These are phyloP conservation scores for Agaricus bisporus DNA, from an alignment of 768 basidiomycete species.

Conservation along the genomic window DNA sequence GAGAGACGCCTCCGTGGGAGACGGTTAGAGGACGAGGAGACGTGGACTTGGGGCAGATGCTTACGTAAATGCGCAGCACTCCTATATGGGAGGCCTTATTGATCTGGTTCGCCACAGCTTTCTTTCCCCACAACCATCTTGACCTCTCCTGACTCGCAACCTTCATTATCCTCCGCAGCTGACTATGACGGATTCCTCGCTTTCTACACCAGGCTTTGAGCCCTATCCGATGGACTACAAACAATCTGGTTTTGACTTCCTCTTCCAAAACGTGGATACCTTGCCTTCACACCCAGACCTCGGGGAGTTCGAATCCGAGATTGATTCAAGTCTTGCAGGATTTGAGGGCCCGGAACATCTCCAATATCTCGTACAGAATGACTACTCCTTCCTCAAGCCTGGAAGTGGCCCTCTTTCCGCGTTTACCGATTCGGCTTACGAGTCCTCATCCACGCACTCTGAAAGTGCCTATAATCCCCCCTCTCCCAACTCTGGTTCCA, in stretches of 20 bases:
- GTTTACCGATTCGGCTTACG: constrained; percentile 71
- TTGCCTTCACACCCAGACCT: constrained; percentile 74
- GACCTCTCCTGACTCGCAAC: constrained; percentile 17
- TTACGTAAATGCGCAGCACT: constrained; percentile 28
- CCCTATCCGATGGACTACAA: constrained; percentile 30
- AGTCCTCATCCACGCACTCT: constrained; percentile 60
- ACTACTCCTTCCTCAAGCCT: constrained; percentile 58
- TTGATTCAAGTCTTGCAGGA: constrained; percentile 64
- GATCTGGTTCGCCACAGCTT: constrained; percentile 12
- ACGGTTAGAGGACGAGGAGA: constrained; percentile 10
- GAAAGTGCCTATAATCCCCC: constrained; percentile 67
- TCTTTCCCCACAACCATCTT: constrained; percentile 27
- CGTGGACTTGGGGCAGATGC: constrained; percentile 1
- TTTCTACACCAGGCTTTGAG: constrained; percentile 24
- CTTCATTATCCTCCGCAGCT: constrained; percentile 21
- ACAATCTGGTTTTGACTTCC: constrained; percentile 55
- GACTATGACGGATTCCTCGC: constrained; percentile 28
- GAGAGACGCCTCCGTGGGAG: constrained; percentile 6
- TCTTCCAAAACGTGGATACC: constrained; percentile 53
- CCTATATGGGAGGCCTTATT: constrained; percentile 22
- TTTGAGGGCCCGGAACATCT: constrained; percentile 57
- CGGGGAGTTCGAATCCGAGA: constrained; percentile 63
- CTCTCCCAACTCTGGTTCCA: constrained; percentile 39
- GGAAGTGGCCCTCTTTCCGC: constrained; percentile 70
- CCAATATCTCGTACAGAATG: constrained; percentile 22